Evolutionary conservation across 495 filamentous ascomycete species (phyloP).

Genomic region (Aspergillus conjunctus): DNA sequence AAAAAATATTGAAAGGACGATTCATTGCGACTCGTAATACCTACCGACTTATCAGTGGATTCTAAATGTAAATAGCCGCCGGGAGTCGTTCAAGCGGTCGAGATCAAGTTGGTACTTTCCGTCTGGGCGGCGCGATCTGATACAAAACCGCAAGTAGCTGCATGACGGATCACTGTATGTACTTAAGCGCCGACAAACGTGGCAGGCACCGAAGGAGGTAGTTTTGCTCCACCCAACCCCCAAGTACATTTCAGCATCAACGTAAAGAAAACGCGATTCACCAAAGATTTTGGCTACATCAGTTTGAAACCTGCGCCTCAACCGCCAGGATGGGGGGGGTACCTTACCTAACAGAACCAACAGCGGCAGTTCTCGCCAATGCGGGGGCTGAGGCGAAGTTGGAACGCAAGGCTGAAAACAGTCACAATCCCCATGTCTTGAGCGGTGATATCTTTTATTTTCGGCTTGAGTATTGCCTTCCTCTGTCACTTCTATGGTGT

Average conservation of each 20-base stretch:
- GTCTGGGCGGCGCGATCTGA: slow-evolving; percentile 7
- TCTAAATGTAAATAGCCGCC: too few relatives aligned
- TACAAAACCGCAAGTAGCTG: slow-evolving; percentile 1
- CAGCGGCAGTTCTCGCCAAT: neutral
- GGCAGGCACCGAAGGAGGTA: slow-evolving; percentile 9
- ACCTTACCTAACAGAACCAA: neutral
- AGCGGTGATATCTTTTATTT: neutral
- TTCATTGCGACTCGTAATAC: too few relatives aligned
- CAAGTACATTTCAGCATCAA: neutral
- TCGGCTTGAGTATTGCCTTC: neutral
- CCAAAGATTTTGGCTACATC: neutral
- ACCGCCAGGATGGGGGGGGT: neutral
- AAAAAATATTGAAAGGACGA: too few relatives aligned
- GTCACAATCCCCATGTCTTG: slow-evolving; percentile 1
- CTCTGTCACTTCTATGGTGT: too few relatives aligned
- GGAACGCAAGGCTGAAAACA: slow-evolving; percentile 2
- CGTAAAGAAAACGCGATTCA: too few relatives aligned
- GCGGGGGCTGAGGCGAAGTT: slow-evolving; percentile 1
- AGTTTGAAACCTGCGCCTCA: neutral
- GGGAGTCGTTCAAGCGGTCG: too few relatives aligned
- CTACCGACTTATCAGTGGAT: too few relatives aligned
- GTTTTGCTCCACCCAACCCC: neutral
- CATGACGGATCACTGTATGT: slow-evolving; percentile 5
- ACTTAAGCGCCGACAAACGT: slow-evolving; percentile 20
- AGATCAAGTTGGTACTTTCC: too few relatives aligned